Conservation (phyloP, 345 rosid genomes). For the Eucalyptus guilfoylei region DNA sequence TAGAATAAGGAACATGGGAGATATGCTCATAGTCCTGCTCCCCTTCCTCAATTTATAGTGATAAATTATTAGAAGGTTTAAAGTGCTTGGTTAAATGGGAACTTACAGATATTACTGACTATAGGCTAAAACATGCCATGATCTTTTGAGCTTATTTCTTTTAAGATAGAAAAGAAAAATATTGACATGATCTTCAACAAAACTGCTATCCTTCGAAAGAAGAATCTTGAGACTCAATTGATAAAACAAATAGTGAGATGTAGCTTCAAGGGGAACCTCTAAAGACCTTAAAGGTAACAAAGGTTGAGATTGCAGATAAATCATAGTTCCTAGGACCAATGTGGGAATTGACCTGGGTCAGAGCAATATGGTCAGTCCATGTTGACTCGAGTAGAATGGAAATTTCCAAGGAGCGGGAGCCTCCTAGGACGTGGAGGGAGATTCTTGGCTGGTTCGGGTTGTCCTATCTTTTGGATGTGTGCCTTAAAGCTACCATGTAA, state of each 20-base stretch:
- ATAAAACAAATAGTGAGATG: background rate
- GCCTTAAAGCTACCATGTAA: no score
- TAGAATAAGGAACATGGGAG: background rate
- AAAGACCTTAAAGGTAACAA: background rate
- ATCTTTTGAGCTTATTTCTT: no score
- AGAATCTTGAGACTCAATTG: background rate
- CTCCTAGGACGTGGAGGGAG: constrained; percentile 22
- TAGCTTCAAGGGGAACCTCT: background rate
- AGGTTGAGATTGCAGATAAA: background rate
- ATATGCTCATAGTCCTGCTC: background rate
- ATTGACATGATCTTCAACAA: background rate
- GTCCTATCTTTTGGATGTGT: no score
- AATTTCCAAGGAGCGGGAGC: constrained; percentile 23
- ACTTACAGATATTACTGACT: background rate
- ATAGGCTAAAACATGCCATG: background rate
- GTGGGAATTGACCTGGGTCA: background rate
- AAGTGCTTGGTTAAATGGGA: background rate
- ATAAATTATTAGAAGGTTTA: background rate
- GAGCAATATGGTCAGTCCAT: background rate
- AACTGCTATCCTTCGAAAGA: background rate
- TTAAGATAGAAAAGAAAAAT: background rate
- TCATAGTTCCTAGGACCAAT: background rate
- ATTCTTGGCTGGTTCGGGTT: background rate
- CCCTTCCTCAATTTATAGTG: background rate
- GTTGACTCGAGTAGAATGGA: background rate